Percentiles rank a stretch among this genome's conserved stretches.
Conservation (phyloP, 1,139 yeast genomes). For the Sugiyamaella neomexicana region DNA sequence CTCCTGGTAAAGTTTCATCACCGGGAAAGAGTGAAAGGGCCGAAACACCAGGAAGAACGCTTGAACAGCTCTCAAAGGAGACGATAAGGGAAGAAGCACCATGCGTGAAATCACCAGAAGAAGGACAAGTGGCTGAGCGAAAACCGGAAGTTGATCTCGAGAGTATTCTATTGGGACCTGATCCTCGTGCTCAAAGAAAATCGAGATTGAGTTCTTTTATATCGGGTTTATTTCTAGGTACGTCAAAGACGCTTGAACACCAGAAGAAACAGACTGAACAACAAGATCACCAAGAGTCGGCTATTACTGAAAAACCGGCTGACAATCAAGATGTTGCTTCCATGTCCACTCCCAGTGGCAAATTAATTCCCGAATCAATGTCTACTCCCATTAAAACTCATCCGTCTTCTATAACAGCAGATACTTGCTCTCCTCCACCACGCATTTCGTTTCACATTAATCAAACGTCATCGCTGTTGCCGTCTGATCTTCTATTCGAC, state of each 20-base stretch:
- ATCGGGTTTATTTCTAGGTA: neutral
- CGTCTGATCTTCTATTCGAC: constrained; percentile 18
- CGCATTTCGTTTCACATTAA: constrained; percentile 27
- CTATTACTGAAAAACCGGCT: neutral
- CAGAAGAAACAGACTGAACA: neutral
- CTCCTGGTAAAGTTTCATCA: neutral
- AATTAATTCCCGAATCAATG: constrained; percentile 2
- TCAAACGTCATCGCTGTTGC: constrained; percentile 23
- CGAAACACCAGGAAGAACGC: neutral
- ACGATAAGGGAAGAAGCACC: neutral
- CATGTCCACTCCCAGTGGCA: constrained; percentile 8
- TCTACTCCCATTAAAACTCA: neutral
- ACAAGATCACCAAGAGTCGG: neutral
- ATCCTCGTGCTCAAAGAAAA: neutral
- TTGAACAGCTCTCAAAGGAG: neutral
- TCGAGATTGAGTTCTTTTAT: constrained; percentile 3
- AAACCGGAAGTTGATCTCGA: neutral
- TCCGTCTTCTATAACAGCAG: neutral
- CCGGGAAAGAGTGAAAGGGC: neutral
- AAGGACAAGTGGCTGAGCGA: neutral
- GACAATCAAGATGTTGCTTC: neutral
- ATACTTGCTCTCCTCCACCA: constrained; percentile 19
- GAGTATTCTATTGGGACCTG: neutral
- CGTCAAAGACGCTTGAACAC: neutral
- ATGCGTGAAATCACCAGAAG: neutral